phyloP scores from a whole-genome alignment of 164 flowering plant species.

The Vitis riparia region DNA sequence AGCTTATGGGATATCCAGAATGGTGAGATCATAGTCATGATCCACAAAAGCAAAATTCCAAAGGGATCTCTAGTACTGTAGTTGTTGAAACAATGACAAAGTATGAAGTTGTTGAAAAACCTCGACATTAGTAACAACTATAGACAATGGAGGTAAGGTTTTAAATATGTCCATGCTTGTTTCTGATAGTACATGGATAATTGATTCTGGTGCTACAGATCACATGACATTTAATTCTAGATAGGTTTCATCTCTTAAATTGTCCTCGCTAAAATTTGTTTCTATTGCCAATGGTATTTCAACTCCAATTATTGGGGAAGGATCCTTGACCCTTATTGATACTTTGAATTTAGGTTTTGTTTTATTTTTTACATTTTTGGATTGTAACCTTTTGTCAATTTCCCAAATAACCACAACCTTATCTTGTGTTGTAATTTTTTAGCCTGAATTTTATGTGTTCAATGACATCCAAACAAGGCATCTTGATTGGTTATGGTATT shows the following conservation, averaged over 20 bases:
- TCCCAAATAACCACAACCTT: neutral
- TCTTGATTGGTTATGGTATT: too few relatives aligned
- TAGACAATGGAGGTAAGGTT: neutral
- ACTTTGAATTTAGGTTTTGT: too few relatives aligned
- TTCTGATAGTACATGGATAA: too few relatives aligned
- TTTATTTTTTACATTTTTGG: too few relatives aligned
- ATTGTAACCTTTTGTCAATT: too few relatives aligned
- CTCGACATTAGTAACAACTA: neutral
- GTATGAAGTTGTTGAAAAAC: neutral
- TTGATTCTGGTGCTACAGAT: neutral
- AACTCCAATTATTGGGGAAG: neutral
- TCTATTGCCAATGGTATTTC: neutral
- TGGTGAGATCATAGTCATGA: neutral
- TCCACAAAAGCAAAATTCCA: neutral
- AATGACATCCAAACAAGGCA: neutral
- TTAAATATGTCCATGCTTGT: neutral
- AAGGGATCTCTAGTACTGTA: neutral
- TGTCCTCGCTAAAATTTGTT: neutral
- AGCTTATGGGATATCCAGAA: neutral
- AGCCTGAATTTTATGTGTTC: neutral
- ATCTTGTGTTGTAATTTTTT: neutral
- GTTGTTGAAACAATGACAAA: neutral
- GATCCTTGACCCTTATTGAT: too few relatives aligned
- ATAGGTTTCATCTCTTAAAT: neutral
- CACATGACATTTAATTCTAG: slow-evolving; percentile 1